These are phyloP conservation scores for Capronia coronata DNA, from an alignment of 2,329 filamentous ascomycete genomes.

Conservation along the genomic window DNA sequence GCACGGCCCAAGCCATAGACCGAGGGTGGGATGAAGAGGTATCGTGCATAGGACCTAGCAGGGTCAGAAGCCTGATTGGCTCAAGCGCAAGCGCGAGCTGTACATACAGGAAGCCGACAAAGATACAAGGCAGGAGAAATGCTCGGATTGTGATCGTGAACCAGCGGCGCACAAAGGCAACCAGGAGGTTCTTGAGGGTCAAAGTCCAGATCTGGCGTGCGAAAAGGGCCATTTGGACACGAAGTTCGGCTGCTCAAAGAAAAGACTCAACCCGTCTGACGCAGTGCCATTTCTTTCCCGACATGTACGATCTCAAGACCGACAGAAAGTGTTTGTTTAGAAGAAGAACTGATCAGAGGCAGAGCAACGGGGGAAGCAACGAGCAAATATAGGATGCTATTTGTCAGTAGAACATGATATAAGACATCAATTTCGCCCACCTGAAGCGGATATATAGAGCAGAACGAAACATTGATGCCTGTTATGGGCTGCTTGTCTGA, in stretches of 20 bases:
- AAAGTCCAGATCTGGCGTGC: conserved; percentile 51
- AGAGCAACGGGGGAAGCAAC: not conserved
- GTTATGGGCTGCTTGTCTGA: not conserved
- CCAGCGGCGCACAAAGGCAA: conserved; percentile 49
- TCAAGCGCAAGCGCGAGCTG: not conserved
- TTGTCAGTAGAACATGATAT: not conserved
- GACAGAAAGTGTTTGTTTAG: not conserved
- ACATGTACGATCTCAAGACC: not conserved
- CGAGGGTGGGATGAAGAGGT: conserved; percentile 73
- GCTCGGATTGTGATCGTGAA: conserved; percentile 51
- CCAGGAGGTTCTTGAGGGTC: conserved; percentile 51
- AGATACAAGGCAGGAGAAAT: conserved; percentile 52
- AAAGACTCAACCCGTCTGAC: not conserved
- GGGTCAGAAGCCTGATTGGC: conserved; percentile 36
- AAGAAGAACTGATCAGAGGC: not conserved
- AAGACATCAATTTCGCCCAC: not conserved
- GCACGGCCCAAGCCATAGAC: conserved; percentile 64
- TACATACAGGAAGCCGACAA: conserved; percentile 41
- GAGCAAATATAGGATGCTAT: not conserved
- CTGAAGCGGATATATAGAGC: not conserved
- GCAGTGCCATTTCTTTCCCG: not conserved
- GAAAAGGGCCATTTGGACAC: conserved; percentile 34
- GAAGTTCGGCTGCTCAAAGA: not conserved
- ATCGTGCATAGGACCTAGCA: conserved; percentile 62
- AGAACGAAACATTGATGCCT: not conserved